Conservation (phyloP, 352 stramenopile species). For the Globisporangium cylindrosporum region DNA sequence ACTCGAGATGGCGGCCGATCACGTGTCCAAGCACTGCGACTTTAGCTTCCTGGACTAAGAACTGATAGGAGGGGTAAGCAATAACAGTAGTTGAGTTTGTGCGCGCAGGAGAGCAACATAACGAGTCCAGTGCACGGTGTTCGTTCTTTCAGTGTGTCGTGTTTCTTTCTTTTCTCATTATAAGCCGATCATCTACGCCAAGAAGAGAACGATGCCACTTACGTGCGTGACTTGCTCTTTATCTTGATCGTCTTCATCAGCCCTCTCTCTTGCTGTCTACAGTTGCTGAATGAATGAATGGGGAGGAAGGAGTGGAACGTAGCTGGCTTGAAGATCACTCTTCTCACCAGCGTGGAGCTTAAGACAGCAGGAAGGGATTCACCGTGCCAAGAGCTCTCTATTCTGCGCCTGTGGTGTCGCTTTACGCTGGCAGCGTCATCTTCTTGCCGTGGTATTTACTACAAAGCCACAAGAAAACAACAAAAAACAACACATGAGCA, state of each 20-base stretch:
- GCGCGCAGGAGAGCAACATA: neutral
- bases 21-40: slow-evolving; percentile 81
- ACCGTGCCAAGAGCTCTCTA: slow-evolving; percentile 8
- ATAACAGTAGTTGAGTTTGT: neutral
- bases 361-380: neutral
- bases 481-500: slow-evolving; percentile 2
- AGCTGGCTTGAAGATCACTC: neutral
- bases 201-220: neutral
- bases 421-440: slow-evolving; percentile 86
- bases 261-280: slow-evolving; percentile 9
- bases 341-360: neutral
- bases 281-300: slow-evolving; percentile 13
- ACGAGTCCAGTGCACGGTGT: neutral
- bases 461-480: neutral
- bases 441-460: slow-evolving; percentile 91
- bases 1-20: slow-evolving; percentile 74
- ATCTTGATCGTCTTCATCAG: neutral
- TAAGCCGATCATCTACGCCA: neutral
- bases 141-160: slow-evolving; percentile 3
- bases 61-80: neutral
- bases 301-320: neutral
- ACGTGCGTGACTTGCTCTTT: neutral
- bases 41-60: slow-evolving; percentile 62
- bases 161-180: neutral
- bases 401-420: neutral